These are phyloP conservation scores for Noccaea bulbosa DNA, from an alignment of 345 rosid species.

Conservation along the genomic window DNA sequence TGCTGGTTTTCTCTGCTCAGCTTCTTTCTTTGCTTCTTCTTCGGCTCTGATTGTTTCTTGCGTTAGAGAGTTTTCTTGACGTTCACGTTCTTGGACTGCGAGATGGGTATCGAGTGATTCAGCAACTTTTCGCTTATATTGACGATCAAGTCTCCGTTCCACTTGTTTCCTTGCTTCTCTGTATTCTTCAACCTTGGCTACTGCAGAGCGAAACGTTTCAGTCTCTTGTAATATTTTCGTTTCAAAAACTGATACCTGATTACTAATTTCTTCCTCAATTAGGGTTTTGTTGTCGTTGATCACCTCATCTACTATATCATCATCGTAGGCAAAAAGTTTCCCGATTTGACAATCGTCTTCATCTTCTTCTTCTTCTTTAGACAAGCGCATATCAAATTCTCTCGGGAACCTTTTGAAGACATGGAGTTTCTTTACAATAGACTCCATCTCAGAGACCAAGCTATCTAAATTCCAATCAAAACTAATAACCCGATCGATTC, in stretches of 20 bases:
- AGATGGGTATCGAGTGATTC: constrained; percentile 88
- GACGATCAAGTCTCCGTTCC: constrained; percentile 77
- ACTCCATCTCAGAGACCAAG: constrained; percentile 60
- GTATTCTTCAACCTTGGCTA: constrained; percentile 60
- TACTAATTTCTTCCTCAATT: constrained; percentile 74
- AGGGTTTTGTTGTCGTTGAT: constrained; percentile 25
- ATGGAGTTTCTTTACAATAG: constrained; percentile 62
- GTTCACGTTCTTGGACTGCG: constrained; percentile 69
- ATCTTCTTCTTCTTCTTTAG: constrained; percentile 56
- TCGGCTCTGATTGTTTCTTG: constrained; percentile 54
- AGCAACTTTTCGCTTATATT: constrained; percentile 81
- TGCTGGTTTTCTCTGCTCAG: no score
- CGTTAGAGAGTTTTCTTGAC: constrained; percentile 72
- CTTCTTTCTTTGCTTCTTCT: constrained; percentile 67
- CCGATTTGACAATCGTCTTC: constrained; percentile 30
- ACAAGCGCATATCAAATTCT: constrained; percentile 56
- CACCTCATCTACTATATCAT: constrained; percentile 26
- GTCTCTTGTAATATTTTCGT: constrained; percentile 52
- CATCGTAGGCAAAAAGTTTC: constrained; percentile 56
- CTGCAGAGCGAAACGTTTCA: constrained; percentile 58
- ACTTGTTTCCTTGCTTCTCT: constrained; percentile 64
- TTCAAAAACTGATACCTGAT: constrained; percentile 60
- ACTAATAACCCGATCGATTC: no score
- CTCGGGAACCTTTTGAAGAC: constrained; percentile 30
- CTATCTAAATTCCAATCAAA: constrained; percentile 59